A percentile compares a stretch with the other conserved stretches of the same genome.
These are phyloP conservation scores for Jaapia argillacea DNA, from an alignment of 768 basidiomycete genomes.

Conservation along the genomic window DNA sequence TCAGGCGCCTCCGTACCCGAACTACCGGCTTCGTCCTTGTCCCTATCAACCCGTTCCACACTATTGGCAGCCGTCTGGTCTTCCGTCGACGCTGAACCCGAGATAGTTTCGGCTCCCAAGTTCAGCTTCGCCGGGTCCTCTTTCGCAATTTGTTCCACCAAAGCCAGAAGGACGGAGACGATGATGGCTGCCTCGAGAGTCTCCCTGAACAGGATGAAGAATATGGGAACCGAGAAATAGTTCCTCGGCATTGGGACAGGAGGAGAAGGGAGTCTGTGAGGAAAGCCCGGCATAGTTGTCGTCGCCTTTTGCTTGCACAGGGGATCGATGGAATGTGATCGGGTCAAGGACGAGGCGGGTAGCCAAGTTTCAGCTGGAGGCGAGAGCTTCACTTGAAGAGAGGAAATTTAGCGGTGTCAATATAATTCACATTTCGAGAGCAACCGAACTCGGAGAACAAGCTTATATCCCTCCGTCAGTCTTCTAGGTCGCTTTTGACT, in stretches of 20 bases:
- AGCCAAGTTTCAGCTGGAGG: no score
- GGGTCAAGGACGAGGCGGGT: no score
- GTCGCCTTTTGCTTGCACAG: background rate
- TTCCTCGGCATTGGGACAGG: conserved; percentile 33
- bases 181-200: conserved; percentile 90
- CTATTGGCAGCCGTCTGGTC: conserved; percentile 6
- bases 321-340: no score
- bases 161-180: conserved; percentile 81
- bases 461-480: no score
- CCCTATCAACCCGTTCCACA: conserved; percentile 4
- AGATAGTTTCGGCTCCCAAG: conserved; percentile 4
- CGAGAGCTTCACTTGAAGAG: no score
- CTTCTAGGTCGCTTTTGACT: no score
- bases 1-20: no score
- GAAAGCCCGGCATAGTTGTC: background rate
- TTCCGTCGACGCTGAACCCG: conserved; percentile 8
- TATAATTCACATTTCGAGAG: no score
- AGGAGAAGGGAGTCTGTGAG: conserved; percentile 7
- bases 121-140: background rate
- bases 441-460: no score
- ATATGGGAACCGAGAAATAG: conserved; percentile 86
- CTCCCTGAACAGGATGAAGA: conserved; percentile 95
- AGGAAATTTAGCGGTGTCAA: no score
- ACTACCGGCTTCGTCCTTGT: background rate
- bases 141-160: conserved; percentile 73